These are phyloP conservation scores for Mortierella sp. DNA, from an alignment of 371 early-diverging fungal species.

Conservation along the genomic window DNA sequence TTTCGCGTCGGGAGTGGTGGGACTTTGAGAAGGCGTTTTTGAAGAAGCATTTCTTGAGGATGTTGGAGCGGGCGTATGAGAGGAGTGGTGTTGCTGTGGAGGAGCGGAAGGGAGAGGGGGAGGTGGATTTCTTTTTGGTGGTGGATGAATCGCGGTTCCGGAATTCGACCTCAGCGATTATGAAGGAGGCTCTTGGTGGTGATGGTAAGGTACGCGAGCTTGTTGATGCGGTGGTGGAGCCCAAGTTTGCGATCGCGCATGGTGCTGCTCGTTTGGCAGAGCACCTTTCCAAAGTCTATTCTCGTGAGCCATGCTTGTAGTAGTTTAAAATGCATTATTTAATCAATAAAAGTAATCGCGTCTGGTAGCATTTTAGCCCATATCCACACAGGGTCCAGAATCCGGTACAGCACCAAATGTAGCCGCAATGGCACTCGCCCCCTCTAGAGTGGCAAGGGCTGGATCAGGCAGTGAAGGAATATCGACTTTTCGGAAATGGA, in stretches of 20 bases:
- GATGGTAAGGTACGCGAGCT: not conserved
- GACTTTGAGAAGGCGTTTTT: not conserved
- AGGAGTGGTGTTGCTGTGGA: not conserved
- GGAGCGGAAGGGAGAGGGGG: not conserved
- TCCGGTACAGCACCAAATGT: not conserved
- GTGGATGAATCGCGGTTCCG: not conserved
- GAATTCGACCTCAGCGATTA: not conserved
- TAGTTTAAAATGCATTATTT: too few species aligned
- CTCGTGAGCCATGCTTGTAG: not conserved
- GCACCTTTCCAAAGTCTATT: not conserved
- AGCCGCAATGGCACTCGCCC: not conserved
- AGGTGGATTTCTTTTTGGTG: not conserved
- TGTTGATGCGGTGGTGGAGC: not conserved
- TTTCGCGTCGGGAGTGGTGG: not conserved
- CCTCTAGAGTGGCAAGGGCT: not conserved
- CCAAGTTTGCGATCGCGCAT: not conserved
- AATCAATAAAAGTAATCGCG: too few species aligned
- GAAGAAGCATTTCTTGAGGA: not conserved
- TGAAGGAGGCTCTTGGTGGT: not conserved
- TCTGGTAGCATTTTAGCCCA: too few species aligned
- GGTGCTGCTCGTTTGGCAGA: not conserved
- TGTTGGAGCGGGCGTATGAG: conserved; percentile 2
- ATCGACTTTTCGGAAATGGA: not conserved
- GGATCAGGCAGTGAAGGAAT: not conserved
- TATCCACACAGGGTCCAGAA: too few species aligned